Percentiles rank a stretch among this genome's conserved stretches.
phyloP scores from a whole-genome alignment of 768 basidiomycete genomes.

The Leucocoprinus leucothites region DNA sequence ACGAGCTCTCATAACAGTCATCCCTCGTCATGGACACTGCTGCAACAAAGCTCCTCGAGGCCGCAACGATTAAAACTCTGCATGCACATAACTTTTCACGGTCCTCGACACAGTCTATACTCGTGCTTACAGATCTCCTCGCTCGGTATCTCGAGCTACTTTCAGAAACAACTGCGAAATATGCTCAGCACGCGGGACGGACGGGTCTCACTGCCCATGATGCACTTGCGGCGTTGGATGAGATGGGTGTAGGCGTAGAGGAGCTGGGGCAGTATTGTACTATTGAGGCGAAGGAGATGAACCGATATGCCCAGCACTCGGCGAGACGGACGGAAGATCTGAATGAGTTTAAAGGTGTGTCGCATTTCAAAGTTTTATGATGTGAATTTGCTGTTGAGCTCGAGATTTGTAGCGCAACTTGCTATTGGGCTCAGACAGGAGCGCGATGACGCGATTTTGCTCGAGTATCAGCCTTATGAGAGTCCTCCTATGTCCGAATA shows the following conservation, averaged over 20 bases:
- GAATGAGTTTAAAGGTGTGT: conserved; percentile 68
- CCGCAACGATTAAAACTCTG: conserved; percentile 63
- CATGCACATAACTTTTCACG: conserved; percentile 78
- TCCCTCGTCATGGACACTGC: conserved; percentile 46
- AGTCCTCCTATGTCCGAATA: conserved; percentile 30
- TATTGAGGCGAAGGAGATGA: conserved; percentile 68
- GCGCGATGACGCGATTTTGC: conserved; percentile 50
- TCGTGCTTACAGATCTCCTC: conserved; percentile 72
- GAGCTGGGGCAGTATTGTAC: conserved; percentile 66
- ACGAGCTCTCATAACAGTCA: conserved; percentile 16
- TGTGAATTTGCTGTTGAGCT: conserved; percentile 18
- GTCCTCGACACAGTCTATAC: conserved; percentile 68
- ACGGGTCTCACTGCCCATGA: conserved; percentile 55
- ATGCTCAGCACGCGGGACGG: conserved; percentile 75
- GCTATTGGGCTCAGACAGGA: conserved; percentile 54
- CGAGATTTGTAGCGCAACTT: conserved; percentile 50
- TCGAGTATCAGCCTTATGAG: conserved; percentile 41
- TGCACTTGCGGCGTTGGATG: conserved; percentile 63
- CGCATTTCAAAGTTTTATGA: conserved; percentile 20
- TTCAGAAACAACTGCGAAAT: conserved; percentile 63
- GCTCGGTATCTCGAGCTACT: conserved; percentile 70
- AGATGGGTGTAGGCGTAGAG: conserved; percentile 67
- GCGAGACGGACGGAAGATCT: conserved; percentile 69
- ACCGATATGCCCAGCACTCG: conserved; percentile 63
- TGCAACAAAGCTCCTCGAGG: conserved; percentile 61